Base-by-base conservation (phyloP, 2,329 filamentous ascomycete species). In the Thelonectria olida region DNA sequence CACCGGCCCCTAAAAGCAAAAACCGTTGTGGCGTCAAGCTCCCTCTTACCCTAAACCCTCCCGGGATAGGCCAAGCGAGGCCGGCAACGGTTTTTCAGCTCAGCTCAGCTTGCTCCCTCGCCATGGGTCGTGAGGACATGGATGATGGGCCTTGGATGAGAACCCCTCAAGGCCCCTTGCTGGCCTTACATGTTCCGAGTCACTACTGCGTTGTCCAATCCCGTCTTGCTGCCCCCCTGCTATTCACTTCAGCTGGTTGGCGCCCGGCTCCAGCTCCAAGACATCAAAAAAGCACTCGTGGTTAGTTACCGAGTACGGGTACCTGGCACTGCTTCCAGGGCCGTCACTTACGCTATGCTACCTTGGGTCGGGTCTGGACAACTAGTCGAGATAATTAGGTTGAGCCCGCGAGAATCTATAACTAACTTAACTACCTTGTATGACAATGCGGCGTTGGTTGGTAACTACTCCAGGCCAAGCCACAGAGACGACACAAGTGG, bases 71-170 rank as follows among this genome's bases (percentile, higher is more conserved):
- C 66, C 62, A 69, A 70, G 68, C 57, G 60, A 62, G 54, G 63
- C 49, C 51, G 57, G 50, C 61, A 71, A 71, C 68, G 68, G 68
- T 68, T 71, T 70, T 69, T 71, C 68, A 70, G 68, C 68, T 71
- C 68, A 64, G 67, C 67, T 70, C 49, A 58, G 61, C 54, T 48
- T 34, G 42, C 49, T 49, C 36, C 42, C 45, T 47, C 48, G 20
- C 28, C 22, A 39, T 48, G 22, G 39, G 39, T 8, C 38, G 17
- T 10, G 38, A 20, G 31, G n/a, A n/a, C n/a, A n/a, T n/a, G n/a
- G n/a, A 34, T 54, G 34, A 9, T 36, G 34, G 34, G 34, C 13
- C 34, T 6, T 36, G 12, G 7, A 12, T 36, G n/a, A n/a, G n/a
- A n/a, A n/a, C n/a, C n/a, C n/a, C n/a, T 34, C 12, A 34, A 15